Conservation (phyloP, 768 basidiomycete genomes). For the Hemileccinum rubropunctum region DNA sequence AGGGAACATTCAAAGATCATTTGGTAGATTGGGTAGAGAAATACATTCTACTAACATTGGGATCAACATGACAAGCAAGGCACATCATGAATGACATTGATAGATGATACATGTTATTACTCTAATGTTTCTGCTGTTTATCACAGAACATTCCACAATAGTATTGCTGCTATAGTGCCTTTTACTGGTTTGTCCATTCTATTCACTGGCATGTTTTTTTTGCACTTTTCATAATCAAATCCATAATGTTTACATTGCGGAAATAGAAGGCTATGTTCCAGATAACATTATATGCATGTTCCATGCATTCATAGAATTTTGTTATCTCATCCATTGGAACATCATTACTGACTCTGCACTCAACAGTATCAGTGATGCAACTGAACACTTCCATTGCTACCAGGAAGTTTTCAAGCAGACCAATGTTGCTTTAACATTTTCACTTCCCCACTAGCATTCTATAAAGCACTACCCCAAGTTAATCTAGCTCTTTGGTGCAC, state of each 20-base stretch:
- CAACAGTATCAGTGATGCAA: conserved; percentile 8
- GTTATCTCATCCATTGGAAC: conserved; percentile 8
- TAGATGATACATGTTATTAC: conserved; percentile 11
- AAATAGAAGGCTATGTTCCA: conserved; percentile 25
- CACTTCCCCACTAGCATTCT: conserved; percentile 33
- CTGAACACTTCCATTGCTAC: conserved; percentile 23
- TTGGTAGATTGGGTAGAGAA: conserved; percentile 6
- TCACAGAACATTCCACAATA: neutral
- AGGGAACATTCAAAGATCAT: conserved; percentile 6
- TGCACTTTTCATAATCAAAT: neutral
- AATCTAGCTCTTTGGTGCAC: conserved; percentile 32
- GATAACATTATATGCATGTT: conserved; percentile 15
- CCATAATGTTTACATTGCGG: conserved; percentile 28
- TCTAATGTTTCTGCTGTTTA: neutral
- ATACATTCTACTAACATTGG: neutral
- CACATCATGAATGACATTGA: conserved; percentile 33
- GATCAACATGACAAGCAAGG: conserved; percentile 1
- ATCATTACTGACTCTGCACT: conserved; percentile 21
- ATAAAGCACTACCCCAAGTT: conserved; percentile 12
- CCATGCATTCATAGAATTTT: conserved; percentile 13
- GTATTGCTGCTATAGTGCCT: conserved; percentile 25
- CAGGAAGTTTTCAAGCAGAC: conserved; percentile 13
- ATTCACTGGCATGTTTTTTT: neutral
- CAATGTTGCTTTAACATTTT: conserved; percentile 18
- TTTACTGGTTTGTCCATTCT: conserved; percentile 28